A percentile compares a stretch with the other conserved stretches of the same genome.
These are phyloP conservation scores for Ophioceras dolichostomum DNA, from an alignment of 2,329 filamentous ascomycete species.

Conservation along the genomic window DNA sequence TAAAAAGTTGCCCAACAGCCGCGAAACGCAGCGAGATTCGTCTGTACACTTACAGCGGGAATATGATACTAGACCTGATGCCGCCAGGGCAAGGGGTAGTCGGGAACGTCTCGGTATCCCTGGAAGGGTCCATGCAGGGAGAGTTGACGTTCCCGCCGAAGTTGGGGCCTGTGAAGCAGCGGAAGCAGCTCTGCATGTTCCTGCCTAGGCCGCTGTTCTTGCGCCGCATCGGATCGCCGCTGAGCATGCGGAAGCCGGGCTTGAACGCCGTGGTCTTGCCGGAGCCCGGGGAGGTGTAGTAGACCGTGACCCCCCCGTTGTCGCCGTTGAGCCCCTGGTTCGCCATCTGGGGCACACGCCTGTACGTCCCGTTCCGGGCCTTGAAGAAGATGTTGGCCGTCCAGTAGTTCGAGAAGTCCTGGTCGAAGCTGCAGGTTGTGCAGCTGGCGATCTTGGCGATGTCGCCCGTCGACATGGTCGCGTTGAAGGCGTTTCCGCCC, in stretches of 20 bases:
- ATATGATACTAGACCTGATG: constrained; percentile 29
- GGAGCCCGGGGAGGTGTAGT: constrained; percentile 21
- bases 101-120: constrained; percentile 29
- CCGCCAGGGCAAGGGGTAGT: constrained; percentile 24
- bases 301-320: constrained; percentile 23
- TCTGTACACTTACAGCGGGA: constrained; percentile 41
- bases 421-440: constrained; percentile 16
- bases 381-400: constrained; percentile 17
- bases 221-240: constrained; percentile 19
- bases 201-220: constrained; percentile 13
- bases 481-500: constrained; percentile 14
- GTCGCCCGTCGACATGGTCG: constrained; percentile 13
- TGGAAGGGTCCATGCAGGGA: constrained; percentile 24
- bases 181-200: constrained; percentile 23
- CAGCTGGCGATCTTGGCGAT: constrained; percentile 11
- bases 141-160: constrained; percentile 25
- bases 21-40: constrained; percentile 25
- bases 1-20: not conserved
- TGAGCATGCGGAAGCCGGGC: constrained; percentile 27
- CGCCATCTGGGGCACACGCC: constrained; percentile 20
- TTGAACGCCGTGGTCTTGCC: constrained; percentile 23
- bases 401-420: constrained; percentile 23
- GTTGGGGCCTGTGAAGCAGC: constrained; percentile 24
- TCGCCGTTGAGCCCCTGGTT: constrained; percentile 18
- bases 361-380: constrained; percentile 15